These are phyloP conservation scores for Oryza nivara DNA, from an alignment of 176 grass and related monocot species.

Conservation along the genomic window DNA sequence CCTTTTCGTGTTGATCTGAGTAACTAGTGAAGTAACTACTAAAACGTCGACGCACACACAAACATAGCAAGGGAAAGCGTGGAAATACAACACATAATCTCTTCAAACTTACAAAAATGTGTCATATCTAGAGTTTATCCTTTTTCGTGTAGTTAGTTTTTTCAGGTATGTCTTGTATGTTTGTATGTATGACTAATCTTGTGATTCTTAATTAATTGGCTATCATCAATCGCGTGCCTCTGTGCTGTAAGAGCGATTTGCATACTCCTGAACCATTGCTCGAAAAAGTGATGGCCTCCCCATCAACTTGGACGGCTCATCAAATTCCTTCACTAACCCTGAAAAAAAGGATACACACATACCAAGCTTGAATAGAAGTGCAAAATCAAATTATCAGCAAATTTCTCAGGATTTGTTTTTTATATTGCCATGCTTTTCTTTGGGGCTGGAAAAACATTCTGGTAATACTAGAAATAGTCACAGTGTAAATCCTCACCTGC, in stretches of 20 bases:
- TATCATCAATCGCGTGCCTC: slow-evolving; percentile 35
- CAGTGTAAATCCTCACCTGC: slow-evolving; percentile 55
- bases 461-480: not conserved
- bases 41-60: not conserved
- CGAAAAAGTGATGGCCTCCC: slow-evolving; percentile 64
- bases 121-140: not conserved
- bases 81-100: not conserved
- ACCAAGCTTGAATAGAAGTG: slow-evolving; percentile 6
- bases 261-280: slow-evolving; percentile 85
- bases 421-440: not conserved
- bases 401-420: not conserved
- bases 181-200: slow-evolving; percentile 1
- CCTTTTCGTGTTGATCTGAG: not conserved
- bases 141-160: not conserved
- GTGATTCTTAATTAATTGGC: not conserved
- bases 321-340: slow-evolving; percentile 84
- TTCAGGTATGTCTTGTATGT: not conserved
- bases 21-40: not conserved
- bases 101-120: not conserved
- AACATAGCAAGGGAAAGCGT: not conserved
- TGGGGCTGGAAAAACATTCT: not conserved
- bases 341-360: slow-evolving; percentile 21
- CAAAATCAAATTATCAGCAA: not conserved
- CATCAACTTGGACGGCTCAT: slow-evolving; percentile 71
- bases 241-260: slow-evolving; percentile 54